Percentiles rank a stretch among this genome's conserved stretches.
phyloP scores from a whole-genome alignment of 2,329 filamentous ascomycete genomes.

The Fusarium annulatum region DNA sequence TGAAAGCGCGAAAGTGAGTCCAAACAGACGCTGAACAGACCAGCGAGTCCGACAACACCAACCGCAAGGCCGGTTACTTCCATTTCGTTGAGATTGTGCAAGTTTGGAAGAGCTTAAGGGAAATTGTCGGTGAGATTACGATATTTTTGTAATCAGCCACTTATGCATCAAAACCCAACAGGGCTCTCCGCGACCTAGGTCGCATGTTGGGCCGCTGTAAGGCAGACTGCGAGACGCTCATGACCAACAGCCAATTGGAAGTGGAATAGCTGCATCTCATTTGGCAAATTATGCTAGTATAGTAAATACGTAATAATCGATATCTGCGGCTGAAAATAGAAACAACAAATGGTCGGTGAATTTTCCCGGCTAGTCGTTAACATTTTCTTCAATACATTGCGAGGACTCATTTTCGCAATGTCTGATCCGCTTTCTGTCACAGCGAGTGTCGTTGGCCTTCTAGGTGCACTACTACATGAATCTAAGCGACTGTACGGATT shows the following conservation, averaged over 20 bases:
- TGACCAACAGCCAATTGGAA: neutral
- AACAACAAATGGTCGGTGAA: fast-evolving
- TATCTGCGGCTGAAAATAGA: neutral
- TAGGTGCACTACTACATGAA: neutral
- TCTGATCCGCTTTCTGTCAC: neutral
- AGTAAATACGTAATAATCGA: fast-evolving
- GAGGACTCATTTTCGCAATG: no score
- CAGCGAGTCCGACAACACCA: slow-evolving; percentile 15
- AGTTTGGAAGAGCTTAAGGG: fast-evolving
- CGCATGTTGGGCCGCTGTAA: no score
- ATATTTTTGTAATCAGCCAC: no score
- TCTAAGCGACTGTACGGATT: neutral
- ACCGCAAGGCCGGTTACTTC: neutral
- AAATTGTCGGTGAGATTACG: neutral
- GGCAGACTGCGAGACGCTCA: neutral
- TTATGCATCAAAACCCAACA: neutral
- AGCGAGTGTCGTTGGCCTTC: neutral
- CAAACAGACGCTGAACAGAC: slow-evolving; percentile 36
- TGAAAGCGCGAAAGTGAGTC: slow-evolving; percentile 32
- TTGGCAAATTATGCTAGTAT: neutral
- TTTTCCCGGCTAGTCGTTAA: fast-evolving
- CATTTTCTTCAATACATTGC: no score
- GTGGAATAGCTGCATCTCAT: fast-evolving
- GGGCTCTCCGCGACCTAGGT: neutral
- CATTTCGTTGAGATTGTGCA: neutral